Base-by-base conservation (phyloP, 2,329 filamentous ascomycete genomes). In the Ophiostoma perfectum region DNA sequence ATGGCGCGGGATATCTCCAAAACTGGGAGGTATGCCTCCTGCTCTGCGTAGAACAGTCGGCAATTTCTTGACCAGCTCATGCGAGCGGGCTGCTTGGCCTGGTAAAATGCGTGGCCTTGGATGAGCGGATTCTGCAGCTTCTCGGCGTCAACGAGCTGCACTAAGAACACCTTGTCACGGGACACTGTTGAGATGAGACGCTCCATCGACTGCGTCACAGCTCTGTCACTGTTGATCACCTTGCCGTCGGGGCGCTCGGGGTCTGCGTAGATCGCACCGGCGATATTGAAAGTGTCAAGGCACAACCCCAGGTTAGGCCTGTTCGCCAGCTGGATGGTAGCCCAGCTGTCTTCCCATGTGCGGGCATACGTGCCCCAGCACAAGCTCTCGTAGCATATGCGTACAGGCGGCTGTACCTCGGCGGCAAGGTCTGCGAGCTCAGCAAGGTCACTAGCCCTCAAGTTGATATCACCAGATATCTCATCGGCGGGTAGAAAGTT, bases 21-120 rank as follows among this genome's bases (percentile, higher is more conserved):
- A 0, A 86, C 81, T 0, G 87, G 87, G 12, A 90, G 74, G 75
- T 89, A 89, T 0, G 82, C 87, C 5, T 16, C 79, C 69, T 81
- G 77, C 72, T 88, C 86, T 66, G 85, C 85, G 47, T 86, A 82
- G 73, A 88, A 89, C 0, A 86, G 74, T 12, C 87, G 78, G 63
- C 84, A 86, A 73, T 88, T 88, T 36, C 87, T 78, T 47, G 83
- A 86, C 87, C 87, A 89, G 67, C 79, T 86, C 87, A 89, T 89
- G 1, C 85, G 78, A 2, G 82, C 72, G n/a, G 81, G 82, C 74
- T 88, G 85, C 1, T 78, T 80, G 0, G 79, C 75, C 2, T 81
- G 79, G 75, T 86, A 82, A 71, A 83, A 87, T 8, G 79, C 74
- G 73, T 89, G 86, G 0, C 78, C 80, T 12, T 80, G 74, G 5